Evolutionary conservation across 163 green algal species (phyloP), one percentile per base, ranked within the genome.

Genomic region (Chlamydomonas reinhardtii): DNA sequence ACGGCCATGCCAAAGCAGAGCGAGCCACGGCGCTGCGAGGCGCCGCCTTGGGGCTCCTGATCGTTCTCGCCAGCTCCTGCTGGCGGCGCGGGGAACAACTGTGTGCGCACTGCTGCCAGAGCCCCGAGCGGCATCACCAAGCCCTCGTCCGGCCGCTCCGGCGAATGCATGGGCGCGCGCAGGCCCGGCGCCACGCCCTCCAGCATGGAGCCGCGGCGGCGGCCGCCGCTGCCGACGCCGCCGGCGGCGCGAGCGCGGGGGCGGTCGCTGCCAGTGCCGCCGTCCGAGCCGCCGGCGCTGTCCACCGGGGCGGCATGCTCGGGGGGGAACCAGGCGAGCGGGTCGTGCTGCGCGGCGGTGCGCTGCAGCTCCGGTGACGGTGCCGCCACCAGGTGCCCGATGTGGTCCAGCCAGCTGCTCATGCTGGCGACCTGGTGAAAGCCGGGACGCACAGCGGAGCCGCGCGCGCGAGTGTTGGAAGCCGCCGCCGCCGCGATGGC

Each of bases 161-260:
- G 80, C 12, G 80, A 86, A 19, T 86, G 69, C 34, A 86, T 80
- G 59, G 80, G 80, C 3, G 80, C 80, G 25, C 80, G 69, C 34
- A 86, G 25, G 27, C 80, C 80, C 2, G 80, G 56, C 27, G 31
- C 68, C 17, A 85, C 79, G 17, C 52, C 69, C 35, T 78, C 25
- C 19, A 85, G 68, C 31, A 43, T 25, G 66, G 66, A 24, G 29
- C 64, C 64, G 11, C 17, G 27, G 64, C 29, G n/a, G 64, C 64
- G 64, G 15, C 64, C 64, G 64, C 64, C 29, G 64, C 15, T 12
- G 29, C 29, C 61, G 76, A 35, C 62, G n/a, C 35, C 4, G 34
- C 25, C 37, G 29, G 29, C 11, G 76, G 4, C 35, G 62, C 66
- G n/a, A 27, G 20, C 12, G n/a, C 43, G 16, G 2, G 34, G 19